Base-by-base conservation (phyloP, 139 green algal genomes). In the Volvox reticuliferus region DNA sequence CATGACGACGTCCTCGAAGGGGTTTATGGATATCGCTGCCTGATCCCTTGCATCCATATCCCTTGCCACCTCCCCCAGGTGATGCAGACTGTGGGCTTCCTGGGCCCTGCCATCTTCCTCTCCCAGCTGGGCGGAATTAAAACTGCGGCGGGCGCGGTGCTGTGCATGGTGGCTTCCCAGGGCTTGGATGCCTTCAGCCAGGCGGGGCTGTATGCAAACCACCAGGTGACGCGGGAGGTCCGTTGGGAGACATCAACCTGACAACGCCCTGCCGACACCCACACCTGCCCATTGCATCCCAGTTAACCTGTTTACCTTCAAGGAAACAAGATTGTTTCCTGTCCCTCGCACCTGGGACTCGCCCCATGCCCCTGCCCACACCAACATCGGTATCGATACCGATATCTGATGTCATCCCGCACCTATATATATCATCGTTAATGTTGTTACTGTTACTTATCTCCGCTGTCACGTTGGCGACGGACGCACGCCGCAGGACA, bases 121-220 rank as follows among this genome's bases (percentile, higher is more conserved):
- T 97, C 96, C 18, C 96, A 98, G 93, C 94, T 99, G 67, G 86
- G 93, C 55, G 82, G 79, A 24, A 95, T 99, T 20, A 92, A 90
- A 28, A 96, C 89, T 12, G 91, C 95, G 9, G 32, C 79, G 13
- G 93, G 86, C 12, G 98, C 98, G 21, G 98, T 99, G n/a, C 73
- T 87, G 0, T 99, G 98, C 95, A 99, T 99, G 98, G 98, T 99
- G 96, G 96, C 94, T 33, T 91, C 94, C 0, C 97, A 98, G 92
- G 97, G 98, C 20, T 92, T 97, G n/a, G 98, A 99, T 82, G 98
- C 98, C 63, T 99, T 99, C 94, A 97, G 94, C 2, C 98, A 99
- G 91, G 97, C 95, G 2, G 98, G 98, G 14, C 96, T 99, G 36
- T 99, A 99, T 93, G 98, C 95, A 83, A 99, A 99, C 95, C 98